Evolutionary conservation across 2,329 filamentous ascomycete genomes (phyloP).

Genomic region (Neoarthrinium moseri): DNA sequence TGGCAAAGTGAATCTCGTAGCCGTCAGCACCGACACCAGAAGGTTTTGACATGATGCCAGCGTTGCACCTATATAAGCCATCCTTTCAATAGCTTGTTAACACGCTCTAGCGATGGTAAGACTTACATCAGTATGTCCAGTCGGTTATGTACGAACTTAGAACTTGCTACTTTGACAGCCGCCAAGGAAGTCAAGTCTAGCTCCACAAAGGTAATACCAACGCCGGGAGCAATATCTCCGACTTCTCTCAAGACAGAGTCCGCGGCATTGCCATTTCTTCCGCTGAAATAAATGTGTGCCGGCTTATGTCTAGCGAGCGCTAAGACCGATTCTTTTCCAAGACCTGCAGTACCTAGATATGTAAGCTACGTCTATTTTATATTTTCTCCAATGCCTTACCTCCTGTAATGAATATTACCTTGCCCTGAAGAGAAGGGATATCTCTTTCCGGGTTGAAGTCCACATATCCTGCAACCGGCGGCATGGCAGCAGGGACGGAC

Average conservation of each 20-base stretch:
- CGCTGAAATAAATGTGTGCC: slow-evolving; percentile 51
- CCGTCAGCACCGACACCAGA: slow-evolving; percentile 27
- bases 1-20: slow-evolving; percentile 42
- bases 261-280: slow-evolving; percentile 42
- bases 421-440: slow-evolving; percentile 35
- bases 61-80: slow-evolving; percentile 17
- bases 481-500: not conserved
- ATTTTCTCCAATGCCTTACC: slow-evolving; percentile 20
- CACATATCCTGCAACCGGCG: slow-evolving; percentile 7
- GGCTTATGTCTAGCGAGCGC: slow-evolving; percentile 43
- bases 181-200: slow-evolving; percentile 39
- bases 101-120: slow-evolving; percentile 7
- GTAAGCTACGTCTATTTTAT: not conserved
- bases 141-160: slow-evolving; percentile 29
- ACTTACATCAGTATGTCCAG: slow-evolving; percentile 41
- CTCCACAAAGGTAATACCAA: slow-evolving; percentile 30
- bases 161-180: slow-evolving; percentile 33
- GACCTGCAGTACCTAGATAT: slow-evolving; percentile 33
- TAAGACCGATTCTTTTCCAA: slow-evolving; percentile 39
- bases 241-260: slow-evolving; percentile 37
- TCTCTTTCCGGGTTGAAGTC: slow-evolving; percentile 30
- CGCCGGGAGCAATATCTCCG: slow-evolving; percentile 18
- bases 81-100: too few species aligned
- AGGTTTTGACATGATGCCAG: slow-evolving; percentile 33
- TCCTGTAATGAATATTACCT: slow-evolving; percentile 41